Base-by-base conservation (phyloP, 371 early-diverging fungal species). In the Paraphysoderma sedebokerense region DNA sequence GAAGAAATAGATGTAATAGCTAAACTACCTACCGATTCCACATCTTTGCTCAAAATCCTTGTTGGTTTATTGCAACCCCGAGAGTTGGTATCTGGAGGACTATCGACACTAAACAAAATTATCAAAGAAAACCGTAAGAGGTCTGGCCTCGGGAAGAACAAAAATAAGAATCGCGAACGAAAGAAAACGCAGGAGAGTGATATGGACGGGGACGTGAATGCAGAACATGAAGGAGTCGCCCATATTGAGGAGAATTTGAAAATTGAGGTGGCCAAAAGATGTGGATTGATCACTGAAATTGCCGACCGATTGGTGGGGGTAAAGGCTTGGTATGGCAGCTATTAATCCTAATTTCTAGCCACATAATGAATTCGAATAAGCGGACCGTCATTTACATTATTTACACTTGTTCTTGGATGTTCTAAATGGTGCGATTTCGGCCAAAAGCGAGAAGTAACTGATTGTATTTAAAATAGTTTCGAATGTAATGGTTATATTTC, bases 271-370 rank as follows among this genome's bases (percentile, higher is more conserved):
- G 36, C 45, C 4, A 22, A 42, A 19, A n/a, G 12, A 11, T 39
- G 41, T 20, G 23, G 23, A 19, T 30, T 36, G 4, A 13, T 48
- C 29, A 48, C 49, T 22, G 49, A 39, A 3, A 4, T 48, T 11
- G 49, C 49, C 26, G 49, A 40, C 30, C 40, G 23, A 12, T 11
- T 48, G 49, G 7, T 48, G 27, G n/a, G n/a, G n/a, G n/a, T n/a
- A n/a, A n/a, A n/a, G n/a, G n/a, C n/a, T n/a, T n/a, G n/a, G n/a
- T n/a, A n/a, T n/a, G n/a, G n/a, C n/a, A n/a, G n/a, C n/a, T n/a
- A n/a, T n/a, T n/a, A n/a, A n/a, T n/a, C n/a, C n/a, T n/a, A n/a
- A n/a, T n/a, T n/a, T n/a, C n/a, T n/a, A n/a, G n/a, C n/a, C n/a
- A n/a, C n/a, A n/a, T n/a, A n/a, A n/a, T n/a, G n/a, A n/a, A n/a